These are phyloP conservation scores for Clitopilus hobsonii DNA, from an alignment of 768 basidiomycete genomes.

Conservation along the genomic window DNA sequence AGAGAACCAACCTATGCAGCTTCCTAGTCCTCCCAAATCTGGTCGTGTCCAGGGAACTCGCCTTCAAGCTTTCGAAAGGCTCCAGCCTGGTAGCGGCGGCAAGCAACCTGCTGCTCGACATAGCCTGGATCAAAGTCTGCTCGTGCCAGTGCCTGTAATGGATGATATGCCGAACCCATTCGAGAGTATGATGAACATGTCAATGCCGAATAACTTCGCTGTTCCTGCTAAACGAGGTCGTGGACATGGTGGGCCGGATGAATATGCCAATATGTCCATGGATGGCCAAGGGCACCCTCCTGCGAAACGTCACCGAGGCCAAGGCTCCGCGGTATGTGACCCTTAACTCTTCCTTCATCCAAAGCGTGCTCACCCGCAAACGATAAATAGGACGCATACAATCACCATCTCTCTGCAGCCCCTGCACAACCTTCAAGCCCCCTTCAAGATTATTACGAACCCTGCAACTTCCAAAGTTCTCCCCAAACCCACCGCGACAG, in stretches of 20 bases:
- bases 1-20: neutral
- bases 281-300: no score
- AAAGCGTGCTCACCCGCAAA: neutral
- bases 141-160: neutral
- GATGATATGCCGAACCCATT: neutral
- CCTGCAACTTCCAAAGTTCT: neutral
- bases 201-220: neutral
- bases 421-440: neutral
- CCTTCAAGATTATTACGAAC: neutral
- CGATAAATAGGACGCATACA: neutral
- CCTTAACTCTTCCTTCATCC: neutral
- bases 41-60: neutral
- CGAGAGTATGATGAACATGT: neutral
- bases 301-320: neutral
- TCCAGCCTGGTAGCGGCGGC: neutral
- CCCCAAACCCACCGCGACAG: no score
- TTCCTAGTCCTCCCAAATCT: conserved; percentile 1
- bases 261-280: no score
- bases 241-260: no score
- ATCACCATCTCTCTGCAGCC: neutral
- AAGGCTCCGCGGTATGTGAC: no score
- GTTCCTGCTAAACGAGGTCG: neutral
- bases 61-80: neutral
- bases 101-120: neutral
- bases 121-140: neutral